phyloP scores from a whole-genome alignment of 306 rosid species.

The Gleditsia sinensis region DNA sequence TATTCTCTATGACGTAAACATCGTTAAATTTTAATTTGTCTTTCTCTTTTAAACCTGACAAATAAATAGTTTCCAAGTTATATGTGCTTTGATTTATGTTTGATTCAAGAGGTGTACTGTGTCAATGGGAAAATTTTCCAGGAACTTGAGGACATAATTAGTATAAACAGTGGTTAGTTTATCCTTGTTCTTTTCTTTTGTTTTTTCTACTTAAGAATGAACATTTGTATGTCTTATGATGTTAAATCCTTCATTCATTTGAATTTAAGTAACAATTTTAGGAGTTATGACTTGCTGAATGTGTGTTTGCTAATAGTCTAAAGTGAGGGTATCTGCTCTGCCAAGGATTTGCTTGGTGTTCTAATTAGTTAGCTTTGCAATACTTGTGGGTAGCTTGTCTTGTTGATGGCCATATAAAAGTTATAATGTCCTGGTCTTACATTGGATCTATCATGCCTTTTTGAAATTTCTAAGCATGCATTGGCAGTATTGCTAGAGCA shows the following conservation, averaged over 20 bases:
- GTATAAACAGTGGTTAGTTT: conserved; percentile 17
- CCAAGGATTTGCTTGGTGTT: conserved; percentile 10
- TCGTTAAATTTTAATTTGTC: background rate
- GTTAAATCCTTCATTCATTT: conserved; percentile 15
- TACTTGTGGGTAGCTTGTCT: background rate
- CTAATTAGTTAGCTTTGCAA: background rate
- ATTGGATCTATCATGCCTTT: conserved; percentile 13
- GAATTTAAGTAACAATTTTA: conserved; percentile 21
- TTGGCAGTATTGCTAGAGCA: conserved; percentile 29
- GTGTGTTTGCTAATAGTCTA: background rate
- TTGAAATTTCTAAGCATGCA: conserved; percentile 8
- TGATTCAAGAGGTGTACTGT: conserved; percentile 17
- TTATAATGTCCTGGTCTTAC: background rate
- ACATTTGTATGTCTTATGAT: conserved; percentile 12
- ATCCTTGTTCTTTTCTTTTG: background rate
- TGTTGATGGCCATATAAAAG: background rate
- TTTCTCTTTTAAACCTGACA: background rate
- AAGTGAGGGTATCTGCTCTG: conserved; percentile 17
- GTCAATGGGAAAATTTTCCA: background rate
- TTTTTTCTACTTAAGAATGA: conserved; percentile 17
- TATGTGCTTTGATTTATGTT: background rate
- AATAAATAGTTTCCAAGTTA: background rate
- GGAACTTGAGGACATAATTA: background rate
- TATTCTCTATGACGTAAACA: conserved; percentile 14
- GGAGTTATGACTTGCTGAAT: conserved; percentile 1